Evolutionary conservation across 495 filamentous ascomycete species (phyloP), one percentile per base, ranked within the genome.

Genomic region (Xylaria flabelliformis): DNA sequence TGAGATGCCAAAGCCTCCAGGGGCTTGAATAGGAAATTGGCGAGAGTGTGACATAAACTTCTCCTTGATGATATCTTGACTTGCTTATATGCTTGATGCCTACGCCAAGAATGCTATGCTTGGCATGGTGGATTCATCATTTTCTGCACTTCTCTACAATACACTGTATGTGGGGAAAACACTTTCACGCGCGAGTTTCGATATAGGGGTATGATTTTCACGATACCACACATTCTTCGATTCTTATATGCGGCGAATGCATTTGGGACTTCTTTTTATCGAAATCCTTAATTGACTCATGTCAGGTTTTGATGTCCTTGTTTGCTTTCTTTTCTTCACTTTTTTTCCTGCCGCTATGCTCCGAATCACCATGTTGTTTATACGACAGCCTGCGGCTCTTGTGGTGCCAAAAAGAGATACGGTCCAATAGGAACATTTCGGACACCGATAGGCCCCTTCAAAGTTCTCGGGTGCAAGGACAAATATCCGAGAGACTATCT

Each of bases 1-100:
- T 24, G 78, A 80, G 17, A 36, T 74, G 21, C 69, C 74, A 17
- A 75, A 73, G 21, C 74, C 76, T 67, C 76, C 76, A 0, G 74
- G 73, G 32, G 71, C 73, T 41, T 78, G 51, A 69, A 69, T 44
- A 12, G 21, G 32, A 55, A 5, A 42, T 44, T 71, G 36, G 48
- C 61, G 48, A 46, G 44, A 55, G 10, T 34, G 29, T 41, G 9
- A 34, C 17, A 51, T 34, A 36, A 9, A 26, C 39, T n/a, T 26
- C n/a, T n/a, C 12, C 64, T 48, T n/a, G 10, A 51, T 51, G 51
- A 26, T n/a, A 24, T 26, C 44, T 39, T 29, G 34, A 55, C 48
- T 44, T n/a, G 21, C 32, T 56, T 34, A 70, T 63, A 63, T 46
- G 12, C 58, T 58, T 26, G 34, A 63, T 61, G 26, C 44, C 29